Evolutionary conservation across 1,139 yeast species (phyloP).

Genomic region (Torulaspora globosa): DNA sequence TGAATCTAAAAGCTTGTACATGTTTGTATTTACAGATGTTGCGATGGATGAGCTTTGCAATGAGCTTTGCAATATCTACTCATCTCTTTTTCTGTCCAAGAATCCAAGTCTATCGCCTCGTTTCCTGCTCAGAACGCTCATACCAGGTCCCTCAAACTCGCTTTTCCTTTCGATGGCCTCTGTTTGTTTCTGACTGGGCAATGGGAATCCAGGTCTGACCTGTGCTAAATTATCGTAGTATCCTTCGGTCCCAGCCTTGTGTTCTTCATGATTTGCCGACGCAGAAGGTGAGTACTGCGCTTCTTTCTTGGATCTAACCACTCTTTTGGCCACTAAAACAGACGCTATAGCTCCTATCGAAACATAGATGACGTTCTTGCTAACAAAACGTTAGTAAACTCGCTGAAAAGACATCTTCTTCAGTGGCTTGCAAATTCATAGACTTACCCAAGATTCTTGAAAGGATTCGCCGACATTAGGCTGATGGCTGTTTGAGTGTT

Average conservation of each 20-base stretch:
- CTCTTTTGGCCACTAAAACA: slow-evolving; percentile 27
- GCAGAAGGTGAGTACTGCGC: slow-evolving; percentile 30
- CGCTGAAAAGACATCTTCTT: not conserved
- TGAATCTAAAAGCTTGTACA: not conserved
- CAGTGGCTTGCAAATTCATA: not conserved
- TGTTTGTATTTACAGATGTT: not conserved
- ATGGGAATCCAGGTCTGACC: slow-evolving; percentile 45
- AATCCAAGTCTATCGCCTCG: slow-evolving; percentile 40
- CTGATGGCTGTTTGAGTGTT: not conserved
- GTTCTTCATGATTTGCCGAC: slow-evolving; percentile 10
- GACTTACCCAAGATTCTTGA: slow-evolving; percentile 31
- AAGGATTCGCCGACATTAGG: slow-evolving; percentile 17
- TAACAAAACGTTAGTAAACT: slow-evolving; percentile 3
- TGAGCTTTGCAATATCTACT: slow-evolving; percentile 1
- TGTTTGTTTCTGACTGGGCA: slow-evolving; percentile 20
- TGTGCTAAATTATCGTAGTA: slow-evolving; percentile 37
- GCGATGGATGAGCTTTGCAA: too few species aligned
- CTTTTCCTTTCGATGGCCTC: slow-evolving; percentile 45
- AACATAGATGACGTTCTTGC: slow-evolving; percentile 26
- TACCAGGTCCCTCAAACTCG: slow-evolving; percentile 63
- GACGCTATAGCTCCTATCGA: slow-evolving; percentile 28
- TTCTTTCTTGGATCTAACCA: slow-evolving; percentile 28
- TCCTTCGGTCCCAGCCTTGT: slow-evolving; percentile 10
- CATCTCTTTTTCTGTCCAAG: slow-evolving; percentile 31
- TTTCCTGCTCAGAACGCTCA: slow-evolving; percentile 46